These are phyloP conservation scores for Ophiostoma montium DNA, from an alignment of 2,329 filamentous ascomycete genomes.

Conservation along the genomic window DNA sequence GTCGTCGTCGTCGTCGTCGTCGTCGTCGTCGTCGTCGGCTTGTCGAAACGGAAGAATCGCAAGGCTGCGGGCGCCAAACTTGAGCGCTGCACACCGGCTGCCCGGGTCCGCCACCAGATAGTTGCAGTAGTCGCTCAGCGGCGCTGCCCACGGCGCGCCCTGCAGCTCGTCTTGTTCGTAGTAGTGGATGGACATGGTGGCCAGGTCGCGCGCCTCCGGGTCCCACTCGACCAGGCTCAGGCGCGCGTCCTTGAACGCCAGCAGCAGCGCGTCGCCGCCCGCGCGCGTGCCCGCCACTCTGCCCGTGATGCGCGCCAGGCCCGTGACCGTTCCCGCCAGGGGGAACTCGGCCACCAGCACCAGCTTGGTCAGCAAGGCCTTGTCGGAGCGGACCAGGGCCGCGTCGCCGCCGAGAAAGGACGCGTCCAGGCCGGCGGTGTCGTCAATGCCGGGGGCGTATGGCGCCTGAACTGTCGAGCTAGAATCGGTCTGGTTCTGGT, in stretches of 20 bases:
- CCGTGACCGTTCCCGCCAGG: conserved; percentile 72
- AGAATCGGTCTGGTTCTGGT: conserved; percentile 19
- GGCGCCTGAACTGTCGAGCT: conserved; percentile 21
- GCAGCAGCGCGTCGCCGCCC: conserved; percentile 68
- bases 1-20: conserved; percentile 60
- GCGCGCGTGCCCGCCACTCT: conserved; percentile 57
- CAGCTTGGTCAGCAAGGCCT: conserved; percentile 58
- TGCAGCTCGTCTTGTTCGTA: conserved; percentile 90
- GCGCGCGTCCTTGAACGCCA: conserved; percentile 84
- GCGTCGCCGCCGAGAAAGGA: conserved; percentile 52
- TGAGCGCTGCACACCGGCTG: conserved; percentile 85
- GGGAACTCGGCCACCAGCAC: conserved; percentile 74
- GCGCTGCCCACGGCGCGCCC: conserved; percentile 66
- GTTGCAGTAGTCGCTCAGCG: conserved; percentile 62
- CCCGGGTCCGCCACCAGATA: conserved; percentile 79
- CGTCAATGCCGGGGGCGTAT: conserved; percentile 30
- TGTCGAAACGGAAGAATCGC: conserved; percentile 91
- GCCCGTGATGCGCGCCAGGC: conserved; percentile 67
- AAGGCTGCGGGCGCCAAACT: conserved; percentile 77
- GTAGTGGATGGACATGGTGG: conserved; percentile 90
- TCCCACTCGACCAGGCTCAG: conserved; percentile 92
- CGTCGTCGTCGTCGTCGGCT: conserved; percentile 51
- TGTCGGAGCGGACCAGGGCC: conserved; percentile 45
- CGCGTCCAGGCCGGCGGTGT: conserved; percentile 51
- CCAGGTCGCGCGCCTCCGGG: conserved; percentile 59